Percentiles rank a stretch among this genome's conserved stretches.
Evolutionary conservation across 768 basidiomycete genomes (phyloP).

Genomic region (Tylopilus sp.): DNA sequence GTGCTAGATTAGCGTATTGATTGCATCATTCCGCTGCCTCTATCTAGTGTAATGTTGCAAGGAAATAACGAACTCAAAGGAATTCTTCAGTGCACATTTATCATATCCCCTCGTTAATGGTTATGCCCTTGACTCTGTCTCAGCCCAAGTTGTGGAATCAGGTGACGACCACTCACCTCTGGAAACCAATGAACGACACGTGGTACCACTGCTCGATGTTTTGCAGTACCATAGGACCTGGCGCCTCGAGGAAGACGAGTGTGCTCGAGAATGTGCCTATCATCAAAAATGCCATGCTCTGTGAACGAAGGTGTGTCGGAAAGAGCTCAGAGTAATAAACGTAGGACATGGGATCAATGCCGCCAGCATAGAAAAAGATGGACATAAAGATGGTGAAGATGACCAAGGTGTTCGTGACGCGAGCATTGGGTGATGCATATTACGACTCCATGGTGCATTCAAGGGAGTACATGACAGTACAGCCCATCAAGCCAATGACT

Average conservation of each 20-base stretch:
- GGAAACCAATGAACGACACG: not conserved
- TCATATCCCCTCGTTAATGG: not conserved
- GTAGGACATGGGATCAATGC: not conserved
- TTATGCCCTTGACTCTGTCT: not conserved
- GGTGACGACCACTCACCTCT: not conserved
- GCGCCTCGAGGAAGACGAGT: not conserved
- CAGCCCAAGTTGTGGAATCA: not conserved
- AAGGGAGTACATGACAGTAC: not conserved
- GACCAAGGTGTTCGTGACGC: not conserved
- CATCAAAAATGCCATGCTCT: not conserved
- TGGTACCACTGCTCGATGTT: not conserved
- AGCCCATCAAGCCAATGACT: not conserved
- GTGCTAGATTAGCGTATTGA: slow-evolving; percentile 59
- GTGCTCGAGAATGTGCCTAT: not conserved
- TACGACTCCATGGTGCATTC: not conserved
- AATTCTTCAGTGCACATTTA: not conserved
- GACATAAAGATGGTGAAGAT: not conserved
- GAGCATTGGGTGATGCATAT: not conserved
- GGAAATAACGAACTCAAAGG: not conserved
- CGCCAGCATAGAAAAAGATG: not conserved
- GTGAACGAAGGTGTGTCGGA: not conserved
- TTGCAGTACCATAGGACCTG: not conserved
- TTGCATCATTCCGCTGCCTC: not conserved
- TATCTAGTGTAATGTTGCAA: not conserved
- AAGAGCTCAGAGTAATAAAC: slow-evolving; percentile 5